Conservation (phyloP, 2,329 filamentous ascomycete species). For the Orbilia javanica region DNA sequence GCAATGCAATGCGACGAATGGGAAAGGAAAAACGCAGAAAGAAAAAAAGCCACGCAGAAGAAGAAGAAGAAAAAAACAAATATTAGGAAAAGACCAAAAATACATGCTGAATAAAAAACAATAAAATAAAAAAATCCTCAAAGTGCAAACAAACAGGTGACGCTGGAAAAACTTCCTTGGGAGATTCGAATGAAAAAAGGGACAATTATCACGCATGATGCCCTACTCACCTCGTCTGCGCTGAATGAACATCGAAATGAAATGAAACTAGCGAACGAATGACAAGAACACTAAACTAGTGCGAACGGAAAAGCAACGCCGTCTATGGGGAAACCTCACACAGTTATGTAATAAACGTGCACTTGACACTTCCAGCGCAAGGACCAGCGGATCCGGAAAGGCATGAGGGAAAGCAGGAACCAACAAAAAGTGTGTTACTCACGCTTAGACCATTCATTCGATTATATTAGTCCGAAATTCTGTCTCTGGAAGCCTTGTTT, state of each 20-base stretch:
- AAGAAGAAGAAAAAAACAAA: not conserved
- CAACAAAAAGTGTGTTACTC: conserved; percentile 38
- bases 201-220: conserved; percentile 23
- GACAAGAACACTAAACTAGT: no score
- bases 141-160: conserved; percentile 45
- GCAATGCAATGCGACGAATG: conserved; percentile 56
- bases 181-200: not conserved
- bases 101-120: no score
- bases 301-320: not conserved
- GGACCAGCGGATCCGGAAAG: conserved; percentile 55
- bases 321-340: conserved; percentile 17
- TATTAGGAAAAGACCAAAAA: no score
- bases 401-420: conserved; percentile 59
- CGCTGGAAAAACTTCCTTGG: conserved; percentile 44
- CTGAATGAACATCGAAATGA: not conserved
- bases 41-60: not conserved
- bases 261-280: no score
- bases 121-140: no score
- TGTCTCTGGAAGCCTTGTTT: conserved; percentile 53
- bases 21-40: conserved; percentile 24
- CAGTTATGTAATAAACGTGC: conserved; percentile 36
- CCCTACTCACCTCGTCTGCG: no score
- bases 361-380: conserved; percentile 32
- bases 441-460: conserved; percentile 48
- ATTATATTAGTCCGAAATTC: conserved; percentile 36